Evolutionary conservation across 2,329 filamentous ascomycete species (phyloP).

Genomic region (Dactylonectria macrodidyma): DNA sequence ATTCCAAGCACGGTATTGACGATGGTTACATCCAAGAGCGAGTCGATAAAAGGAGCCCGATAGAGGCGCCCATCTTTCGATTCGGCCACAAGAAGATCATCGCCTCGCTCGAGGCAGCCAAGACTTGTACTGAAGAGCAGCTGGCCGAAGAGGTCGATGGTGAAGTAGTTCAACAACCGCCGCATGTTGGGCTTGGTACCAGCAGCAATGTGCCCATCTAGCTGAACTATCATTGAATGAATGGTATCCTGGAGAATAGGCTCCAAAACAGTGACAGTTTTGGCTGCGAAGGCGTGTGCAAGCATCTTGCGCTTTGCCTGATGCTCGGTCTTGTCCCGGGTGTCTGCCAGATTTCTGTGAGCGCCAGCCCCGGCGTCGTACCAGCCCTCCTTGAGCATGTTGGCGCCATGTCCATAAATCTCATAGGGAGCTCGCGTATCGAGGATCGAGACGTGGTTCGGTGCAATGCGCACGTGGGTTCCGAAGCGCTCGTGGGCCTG

Average conservation of each 20-base stretch:
- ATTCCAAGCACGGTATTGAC: constrained; percentile 15
- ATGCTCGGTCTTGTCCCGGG: constrained; percentile 20
- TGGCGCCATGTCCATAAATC: constrained; percentile 26
- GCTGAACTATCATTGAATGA: neutral
- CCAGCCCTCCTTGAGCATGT: constrained; percentile 23
- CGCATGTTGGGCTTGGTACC: constrained; percentile 5
- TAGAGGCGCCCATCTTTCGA: constrained; percentile 11
- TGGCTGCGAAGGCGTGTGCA: constrained; percentile 24
- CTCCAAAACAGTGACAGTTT: constrained; percentile 10
- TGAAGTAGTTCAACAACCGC: constrained; percentile 23
- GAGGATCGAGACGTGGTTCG: constrained; percentile 26
- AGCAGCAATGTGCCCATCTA: neutral
- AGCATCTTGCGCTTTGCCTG: constrained; percentile 28
- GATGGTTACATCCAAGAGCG: constrained; percentile 5
- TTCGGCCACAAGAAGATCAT: constrained; percentile 21
- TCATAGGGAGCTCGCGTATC: constrained; percentile 14
- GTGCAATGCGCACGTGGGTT: constrained; percentile 26
- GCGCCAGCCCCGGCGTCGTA: constrained; percentile 26
- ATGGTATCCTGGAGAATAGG: constrained; percentile 9
- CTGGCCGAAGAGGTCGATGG: constrained; percentile 22
- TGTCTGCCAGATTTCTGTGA: constrained; percentile 15
- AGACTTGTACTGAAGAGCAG: constrained; percentile 11
- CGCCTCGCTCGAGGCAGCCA: constrained; percentile 24
- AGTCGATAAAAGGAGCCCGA: constrained; percentile 17
- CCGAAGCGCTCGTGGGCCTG: constrained; percentile 20